Evolutionary conservation across 2,329 filamentous ascomycete genomes (phyloP).

Genomic region (Penicillium sp.): DNA sequence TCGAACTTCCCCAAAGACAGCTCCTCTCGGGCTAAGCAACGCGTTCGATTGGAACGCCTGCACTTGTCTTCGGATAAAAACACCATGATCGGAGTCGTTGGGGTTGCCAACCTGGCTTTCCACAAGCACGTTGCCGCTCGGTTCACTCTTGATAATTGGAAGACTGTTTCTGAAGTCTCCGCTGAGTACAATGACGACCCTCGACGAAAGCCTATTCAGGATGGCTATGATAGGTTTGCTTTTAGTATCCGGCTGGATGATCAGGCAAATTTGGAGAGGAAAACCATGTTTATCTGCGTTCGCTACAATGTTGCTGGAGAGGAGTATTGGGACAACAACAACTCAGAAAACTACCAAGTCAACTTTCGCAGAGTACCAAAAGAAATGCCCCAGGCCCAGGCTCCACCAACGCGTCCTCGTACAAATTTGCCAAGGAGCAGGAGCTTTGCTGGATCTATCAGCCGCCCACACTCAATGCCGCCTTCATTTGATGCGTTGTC

Average conservation of each 20-base stretch:
- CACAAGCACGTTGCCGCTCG: constrained; percentile 81
- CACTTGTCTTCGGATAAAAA: constrained; percentile 87
- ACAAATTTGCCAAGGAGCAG: too few species aligned
- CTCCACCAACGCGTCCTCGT: too few species aligned
- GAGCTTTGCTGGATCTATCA: too few species aligned
- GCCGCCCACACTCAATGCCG: too few species aligned
- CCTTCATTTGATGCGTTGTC: too few species aligned
- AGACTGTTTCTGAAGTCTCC: constrained; percentile 86
- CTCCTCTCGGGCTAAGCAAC: constrained; percentile 81
- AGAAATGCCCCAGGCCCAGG: too few species aligned
- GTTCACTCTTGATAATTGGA: constrained; percentile 97
- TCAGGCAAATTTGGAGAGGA: constrained; percentile 78
- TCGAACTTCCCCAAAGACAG: constrained; percentile 82
- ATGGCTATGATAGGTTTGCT: constrained; percentile 76
- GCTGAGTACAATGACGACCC: constrained; percentile 82
- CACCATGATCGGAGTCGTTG: constrained; percentile 70
- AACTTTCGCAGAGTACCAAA: constrained; percentile 81
- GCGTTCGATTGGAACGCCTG: too few species aligned
- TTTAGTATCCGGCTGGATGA: constrained; percentile 92
- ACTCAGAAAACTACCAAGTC: constrained; percentile 76
- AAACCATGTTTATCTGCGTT: constrained; percentile 86
- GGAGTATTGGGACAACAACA: constrained; percentile 95
- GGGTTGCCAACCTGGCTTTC: constrained; percentile 80
- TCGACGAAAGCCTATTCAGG: constrained; percentile 52
- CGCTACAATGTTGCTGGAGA: constrained; percentile 74